These are phyloP conservation scores for Sutorius eximius DNA, from an alignment of 1,284 basidiomycete genomes.

Conservation along the genomic window DNA sequence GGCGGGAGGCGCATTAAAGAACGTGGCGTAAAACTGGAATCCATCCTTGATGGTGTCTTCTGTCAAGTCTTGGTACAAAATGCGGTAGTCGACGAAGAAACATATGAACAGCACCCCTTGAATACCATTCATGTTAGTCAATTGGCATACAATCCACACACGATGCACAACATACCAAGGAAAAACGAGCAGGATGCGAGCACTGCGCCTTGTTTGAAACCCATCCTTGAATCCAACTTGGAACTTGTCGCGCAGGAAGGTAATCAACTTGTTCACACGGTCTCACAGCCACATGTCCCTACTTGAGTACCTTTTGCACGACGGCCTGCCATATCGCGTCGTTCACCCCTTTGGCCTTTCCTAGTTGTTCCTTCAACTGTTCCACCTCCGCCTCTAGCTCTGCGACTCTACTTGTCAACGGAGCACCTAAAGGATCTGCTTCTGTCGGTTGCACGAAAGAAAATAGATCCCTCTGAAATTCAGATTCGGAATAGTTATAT, in stretches of 20 bases:
- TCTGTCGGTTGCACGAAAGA: conserved; percentile 52
- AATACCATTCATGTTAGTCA: background rate
- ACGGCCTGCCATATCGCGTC: conserved; percentile 89
- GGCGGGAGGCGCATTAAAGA: conserved; percentile 86
- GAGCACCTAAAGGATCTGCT: conserved; percentile 36
- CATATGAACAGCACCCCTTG: conserved; percentile 86
- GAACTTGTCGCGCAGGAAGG: no score
- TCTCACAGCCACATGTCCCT: conserved; percentile 21
- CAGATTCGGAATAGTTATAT: conserved; percentile 47
- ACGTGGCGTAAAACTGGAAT: conserved; percentile 85
- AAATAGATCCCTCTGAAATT: conserved; percentile 60
- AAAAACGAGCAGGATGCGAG: conserved; percentile 84
- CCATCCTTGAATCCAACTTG: conserved; percentile 52
- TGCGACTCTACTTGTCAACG: conserved; percentile 55
- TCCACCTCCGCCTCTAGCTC: conserved; percentile 74
- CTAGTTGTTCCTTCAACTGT: conserved; percentile 64
- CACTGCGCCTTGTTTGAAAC: conserved; percentile 81
- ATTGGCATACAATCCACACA: conserved; percentile 2
- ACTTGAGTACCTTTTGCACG: conserved; percentile 55
- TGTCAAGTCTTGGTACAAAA: conserved; percentile 69
- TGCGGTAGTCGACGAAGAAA: conserved; percentile 81
- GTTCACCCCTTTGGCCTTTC: conserved; percentile 81
- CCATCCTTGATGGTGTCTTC: conserved; percentile 70
- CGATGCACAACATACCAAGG: conserved; percentile 50
- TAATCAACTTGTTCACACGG: conserved; percentile 19